Conservation (phyloP, 2,329 filamentous ascomycete genomes). For the Fusarium stilboides region DNA sequence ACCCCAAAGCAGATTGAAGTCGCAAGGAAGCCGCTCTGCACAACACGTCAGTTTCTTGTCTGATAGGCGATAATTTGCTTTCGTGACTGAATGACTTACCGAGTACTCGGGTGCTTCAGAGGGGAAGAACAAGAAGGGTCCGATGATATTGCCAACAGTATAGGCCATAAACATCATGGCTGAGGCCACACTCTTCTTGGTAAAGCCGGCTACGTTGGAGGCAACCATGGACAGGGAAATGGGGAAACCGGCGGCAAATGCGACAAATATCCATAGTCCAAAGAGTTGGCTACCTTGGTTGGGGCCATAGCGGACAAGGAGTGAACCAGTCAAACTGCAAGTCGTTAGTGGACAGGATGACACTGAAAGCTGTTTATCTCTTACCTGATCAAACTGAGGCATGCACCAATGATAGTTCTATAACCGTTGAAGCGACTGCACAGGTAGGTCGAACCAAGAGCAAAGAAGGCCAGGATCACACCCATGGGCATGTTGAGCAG, state of each 20-base stretch:
- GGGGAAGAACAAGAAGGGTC: conserved; percentile 44
- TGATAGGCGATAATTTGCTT: accelerated
- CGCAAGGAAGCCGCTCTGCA: conserved; percentile 43
- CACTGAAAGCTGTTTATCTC: accelerated
- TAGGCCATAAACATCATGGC: conserved; percentile 48
- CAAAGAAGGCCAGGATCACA: conserved; percentile 38
- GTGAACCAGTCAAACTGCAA: conserved; percentile 34
- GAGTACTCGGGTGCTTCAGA: conserved; percentile 37
- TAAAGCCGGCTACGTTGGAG: conserved; percentile 45
- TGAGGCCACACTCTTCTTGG: conserved; percentile 43
- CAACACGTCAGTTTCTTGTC: neutral
- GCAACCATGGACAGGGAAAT: conserved; percentile 41
- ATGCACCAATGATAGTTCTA: conserved; percentile 38
- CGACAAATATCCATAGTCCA: conserved; percentile 39
- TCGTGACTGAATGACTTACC: conserved; percentile 17
- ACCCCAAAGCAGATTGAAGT: conserved; percentile 42
- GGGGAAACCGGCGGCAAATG: conserved; percentile 42
- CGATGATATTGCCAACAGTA: conserved; percentile 41
- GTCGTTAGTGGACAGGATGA: neutral
- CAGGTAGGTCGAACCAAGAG: conserved; percentile 33
- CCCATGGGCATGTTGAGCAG: conserved; percentile 46
- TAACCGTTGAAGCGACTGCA: conserved; percentile 42
- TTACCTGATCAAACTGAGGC: conserved; percentile 41
- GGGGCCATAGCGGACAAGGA: conserved; percentile 39
- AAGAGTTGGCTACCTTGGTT: conserved; percentile 38